phyloP scores from a whole-genome alignment of 139 green algal genomes.

The Auxenochlorella pyrenoidosa region DNA sequence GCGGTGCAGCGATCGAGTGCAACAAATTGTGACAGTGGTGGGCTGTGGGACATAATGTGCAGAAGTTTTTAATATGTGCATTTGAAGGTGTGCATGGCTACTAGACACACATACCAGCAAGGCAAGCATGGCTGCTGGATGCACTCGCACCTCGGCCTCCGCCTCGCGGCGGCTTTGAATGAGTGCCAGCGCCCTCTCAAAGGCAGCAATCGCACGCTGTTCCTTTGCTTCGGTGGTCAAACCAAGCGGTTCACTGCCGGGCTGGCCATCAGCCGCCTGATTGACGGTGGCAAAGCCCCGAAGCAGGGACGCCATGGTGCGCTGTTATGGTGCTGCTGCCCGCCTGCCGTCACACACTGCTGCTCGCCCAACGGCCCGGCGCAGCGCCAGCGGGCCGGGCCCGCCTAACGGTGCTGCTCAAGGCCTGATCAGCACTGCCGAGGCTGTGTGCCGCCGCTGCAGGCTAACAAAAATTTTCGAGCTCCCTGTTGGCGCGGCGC shows the following conservation, averaged over 20 bases:
- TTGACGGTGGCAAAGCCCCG: constrained; percentile 39
- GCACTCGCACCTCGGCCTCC: constrained; percentile 29
- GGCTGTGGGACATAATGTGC: too few species aligned
- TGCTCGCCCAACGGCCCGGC: too few species aligned
- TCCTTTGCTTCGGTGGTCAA: constrained; percentile 40
- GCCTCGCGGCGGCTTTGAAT: neutral
- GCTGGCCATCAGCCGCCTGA: neutral
- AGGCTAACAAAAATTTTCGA: too few species aligned
- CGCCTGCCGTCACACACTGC: too few species aligned
- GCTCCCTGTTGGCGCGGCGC: too few species aligned
- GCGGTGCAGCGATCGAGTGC: neutral
- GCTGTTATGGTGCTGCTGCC: too few species aligned
- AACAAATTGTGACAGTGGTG: neutral
- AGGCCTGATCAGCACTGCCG: too few species aligned
- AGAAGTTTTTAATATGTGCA: too few species aligned
- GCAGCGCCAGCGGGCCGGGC: too few species aligned
- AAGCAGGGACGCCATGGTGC: neutral
- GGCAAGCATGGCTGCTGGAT: neutral
- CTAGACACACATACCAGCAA: neutral
- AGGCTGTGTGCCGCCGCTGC: too few species aligned
- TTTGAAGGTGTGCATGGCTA: neutral
- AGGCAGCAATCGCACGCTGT: constrained; percentile 14
- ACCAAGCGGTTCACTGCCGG: neutral
- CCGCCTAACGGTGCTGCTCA: too few species aligned
- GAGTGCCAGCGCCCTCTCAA: constrained; percentile 23